Conservation (phyloP, 768 basidiomycete genomes). For the Auriscalpium orientale region DNA sequence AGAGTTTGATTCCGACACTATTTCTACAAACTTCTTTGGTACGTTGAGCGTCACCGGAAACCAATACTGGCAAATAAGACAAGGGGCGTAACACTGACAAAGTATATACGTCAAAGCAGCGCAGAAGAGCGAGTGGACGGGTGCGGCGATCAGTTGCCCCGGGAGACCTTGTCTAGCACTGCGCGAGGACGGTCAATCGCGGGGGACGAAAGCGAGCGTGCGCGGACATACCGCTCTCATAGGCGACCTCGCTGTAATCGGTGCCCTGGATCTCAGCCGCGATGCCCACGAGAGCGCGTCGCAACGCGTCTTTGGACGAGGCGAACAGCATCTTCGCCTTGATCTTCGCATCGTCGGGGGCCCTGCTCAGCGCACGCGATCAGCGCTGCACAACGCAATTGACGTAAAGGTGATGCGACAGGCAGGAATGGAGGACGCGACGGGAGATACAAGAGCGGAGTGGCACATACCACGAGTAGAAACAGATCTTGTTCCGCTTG, state of each 20-base stretch:
- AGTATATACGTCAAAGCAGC: no score
- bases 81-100: no score
- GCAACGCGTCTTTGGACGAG: constrained; percentile 80
- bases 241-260: constrained; percentile 63
- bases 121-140: no score
- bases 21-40: no score
- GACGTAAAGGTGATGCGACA: background rate
- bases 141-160: background rate
- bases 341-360: constrained; percentile 79
- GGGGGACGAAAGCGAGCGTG: background rate
- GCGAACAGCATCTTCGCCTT: constrained; percentile 93
- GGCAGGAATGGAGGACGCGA: background rate
- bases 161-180: background rate
- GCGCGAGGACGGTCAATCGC: background rate
- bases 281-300: constrained; percentile 67
- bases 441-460: background rate
- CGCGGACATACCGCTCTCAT: constrained; percentile 52
- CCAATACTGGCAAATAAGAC: no score
- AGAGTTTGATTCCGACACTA: no score
- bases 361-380: constrained; percentile 41
- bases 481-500: constrained; percentile 80
- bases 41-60: no score
- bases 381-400: background rate
- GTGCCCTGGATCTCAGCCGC: constrained; percentile 82
- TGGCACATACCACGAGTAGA: constrained; percentile 64